Evolutionary conservation across 1,284 basidiomycete species (phyloP), one percentile per base, ranked within the genome.

Genomic region (Fistulina hepatica): DNA sequence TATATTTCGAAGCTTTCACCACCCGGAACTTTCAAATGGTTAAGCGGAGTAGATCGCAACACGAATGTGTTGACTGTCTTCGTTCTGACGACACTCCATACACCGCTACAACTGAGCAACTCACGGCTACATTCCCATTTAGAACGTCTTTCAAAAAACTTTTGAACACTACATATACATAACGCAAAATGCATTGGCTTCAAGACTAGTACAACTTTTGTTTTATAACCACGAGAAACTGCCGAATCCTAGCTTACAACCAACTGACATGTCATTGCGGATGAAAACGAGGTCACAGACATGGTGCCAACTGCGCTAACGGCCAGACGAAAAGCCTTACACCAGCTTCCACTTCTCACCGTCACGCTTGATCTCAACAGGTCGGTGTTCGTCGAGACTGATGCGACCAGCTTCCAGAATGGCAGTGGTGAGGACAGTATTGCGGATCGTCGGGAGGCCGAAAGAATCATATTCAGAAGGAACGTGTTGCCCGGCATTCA

Each of bases 351-450:
- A 89, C 47, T 69, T 62, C 37, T 69, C 69, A 22, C 64, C 73
- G 19, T 67, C 65, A 58, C 76, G 73, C 63, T 69, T 74, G 59
- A 95, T 86, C 22, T 65, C 65, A 34, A 95, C 86, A 4, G 81
- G 67, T 44, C 85, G 63, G 64, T 82, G 84, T 65, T 91, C 84
- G 57, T 94, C 89, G 39, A 94, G 63, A 50, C 83, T 88, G 51
- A 88, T 79, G 37, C 91, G 73, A 8, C 91, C 91, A 21, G 91
- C 91, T 49, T 93, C 74, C 46, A 94, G 71, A 56, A 94, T 93
- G 5, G 90, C 91, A 8, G 91, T 93, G 12, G 90, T 92, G 48
- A 91, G 64, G 21, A 94, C 76, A 2, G 89, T 93, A 60, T 85
- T 84, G 41, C 74, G 70, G 57, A 93, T 89, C 19, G 91, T 94